Evolutionary conservation across 2,329 filamentous ascomycete species (phyloP).

Genomic region (Penicillium sp.): DNA sequence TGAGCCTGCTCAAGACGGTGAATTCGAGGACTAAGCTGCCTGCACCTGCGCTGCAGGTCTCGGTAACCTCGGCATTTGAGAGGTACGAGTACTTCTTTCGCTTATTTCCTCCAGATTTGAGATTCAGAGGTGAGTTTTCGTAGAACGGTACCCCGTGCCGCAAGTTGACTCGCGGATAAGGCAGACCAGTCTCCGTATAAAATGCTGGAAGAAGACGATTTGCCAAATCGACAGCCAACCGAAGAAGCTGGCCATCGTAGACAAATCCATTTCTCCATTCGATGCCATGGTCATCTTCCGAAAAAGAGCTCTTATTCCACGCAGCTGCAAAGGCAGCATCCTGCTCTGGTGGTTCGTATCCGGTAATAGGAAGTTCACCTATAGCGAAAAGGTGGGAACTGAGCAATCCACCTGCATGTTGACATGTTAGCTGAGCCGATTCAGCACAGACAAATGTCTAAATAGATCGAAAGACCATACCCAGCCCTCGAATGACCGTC

Average conservation of each 20-base stretch:
- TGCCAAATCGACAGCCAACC: constrained; percentile 84
- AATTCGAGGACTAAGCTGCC: constrained; percentile 94
- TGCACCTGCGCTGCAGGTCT: constrained; percentile 96
- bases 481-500: constrained; percentile 83
- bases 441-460: background rate
- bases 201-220: constrained; percentile 87
- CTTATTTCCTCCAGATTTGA: constrained; percentile 38
- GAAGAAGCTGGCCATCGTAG: constrained; percentile 86
- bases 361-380: constrained; percentile 81
- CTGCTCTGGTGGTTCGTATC: constrained; percentile 61
- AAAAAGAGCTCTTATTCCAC: constrained; percentile 39
- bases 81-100: constrained; percentile 16
- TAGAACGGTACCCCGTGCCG: constrained; percentile 92
- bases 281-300: constrained; percentile 47
- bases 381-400: constrained; percentile 93
- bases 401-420: constrained; percentile 67
- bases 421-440: constrained; percentile 4
- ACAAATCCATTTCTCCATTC: constrained; percentile 73
- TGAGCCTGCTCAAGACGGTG: constrained; percentile 82
- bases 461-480: constrained; percentile 23
- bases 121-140: constrained; percentile 75
- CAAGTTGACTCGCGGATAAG: constrained; percentile 92
- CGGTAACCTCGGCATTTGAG: constrained; percentile 70
- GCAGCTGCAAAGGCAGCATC: constrained; percentile 40
- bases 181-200: constrained; percentile 84